Conservation (phyloP, 805 yeast species). For the Candida dendrica region DNA sequence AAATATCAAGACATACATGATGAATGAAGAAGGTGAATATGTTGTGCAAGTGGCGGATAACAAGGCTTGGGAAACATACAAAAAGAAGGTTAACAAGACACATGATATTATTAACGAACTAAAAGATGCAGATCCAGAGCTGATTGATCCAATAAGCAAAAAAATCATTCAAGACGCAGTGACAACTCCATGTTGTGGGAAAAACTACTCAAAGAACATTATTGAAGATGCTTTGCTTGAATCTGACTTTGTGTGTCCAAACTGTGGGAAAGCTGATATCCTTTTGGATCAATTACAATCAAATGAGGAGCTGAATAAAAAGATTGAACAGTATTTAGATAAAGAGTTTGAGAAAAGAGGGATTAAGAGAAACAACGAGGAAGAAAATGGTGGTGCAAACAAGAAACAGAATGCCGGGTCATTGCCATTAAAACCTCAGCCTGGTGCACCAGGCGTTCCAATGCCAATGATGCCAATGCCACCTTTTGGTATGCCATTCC, state of each 20-base stretch:
- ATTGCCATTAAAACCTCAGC: conserved; percentile 8
- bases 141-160: conserved; percentile 65
- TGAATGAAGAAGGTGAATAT: conserved; percentile 91
- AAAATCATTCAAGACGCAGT: conserved; percentile 67
- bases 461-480: conserved; percentile 13
- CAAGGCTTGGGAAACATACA: conserved; percentile 83
- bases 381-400: conserved; percentile 6
- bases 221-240: conserved; percentile 67
- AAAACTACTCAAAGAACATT: conserved; percentile 48
- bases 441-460: conserved; percentile 2
- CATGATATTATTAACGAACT: conserved; percentile 18
- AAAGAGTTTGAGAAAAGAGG: conserved; percentile 26
- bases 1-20: conserved; percentile 56
- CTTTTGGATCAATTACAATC: conserved; percentile 63
- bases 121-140: conserved; percentile 41
- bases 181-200: conserved; percentile 73
- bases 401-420: conserved; percentile 8
- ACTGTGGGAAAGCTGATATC: conserved; percentile 67
- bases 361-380: conserved; percentile 14
- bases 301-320: conserved; percentile 51
- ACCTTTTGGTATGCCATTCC: conserved; percentile 18
- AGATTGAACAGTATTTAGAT: conserved; percentile 45
- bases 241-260: conserved; percentile 86
- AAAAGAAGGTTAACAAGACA: conserved; percentile 40
- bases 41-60: conserved; percentile 95